Percentiles rank a stretch among this genome's conserved stretches.
Conservation (phyloP, 75 land plant species). For the Sequoiadendron giganteum region DNA sequence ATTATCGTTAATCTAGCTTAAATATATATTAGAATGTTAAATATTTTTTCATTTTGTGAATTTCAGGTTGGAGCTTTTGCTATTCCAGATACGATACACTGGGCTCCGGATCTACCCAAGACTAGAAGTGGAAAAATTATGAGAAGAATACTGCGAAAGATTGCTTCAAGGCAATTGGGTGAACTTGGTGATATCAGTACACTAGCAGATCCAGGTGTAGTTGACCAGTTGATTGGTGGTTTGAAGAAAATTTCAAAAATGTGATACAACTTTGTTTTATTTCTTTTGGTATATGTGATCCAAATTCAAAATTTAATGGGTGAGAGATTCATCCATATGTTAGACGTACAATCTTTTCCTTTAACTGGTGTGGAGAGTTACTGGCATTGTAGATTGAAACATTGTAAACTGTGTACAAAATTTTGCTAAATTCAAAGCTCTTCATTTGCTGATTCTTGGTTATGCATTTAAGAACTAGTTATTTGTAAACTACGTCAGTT, state of each 20-base stretch:
- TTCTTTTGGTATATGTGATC: no score
- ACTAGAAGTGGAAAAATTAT: conserved; percentile 98
- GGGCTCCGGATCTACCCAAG: conserved; percentile 98
- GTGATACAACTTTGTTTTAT: no score
- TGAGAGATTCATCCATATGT: neutral
- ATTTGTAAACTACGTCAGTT: neutral
- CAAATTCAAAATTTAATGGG: neutral
- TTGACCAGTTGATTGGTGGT: conserved; percentile 75
- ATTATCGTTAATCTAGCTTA: neutral
- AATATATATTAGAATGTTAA: neutral
- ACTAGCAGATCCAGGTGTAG: conserved; percentile 87
- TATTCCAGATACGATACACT: conserved; percentile 88
- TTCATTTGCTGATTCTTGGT: neutral
- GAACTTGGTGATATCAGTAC: conserved; percentile 97
- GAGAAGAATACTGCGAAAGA: conserved; percentile 95
- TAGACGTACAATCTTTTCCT: neutral
- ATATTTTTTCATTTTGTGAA: conserved; percentile 9
- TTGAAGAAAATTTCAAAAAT: neutral
- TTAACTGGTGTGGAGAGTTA: neutral
- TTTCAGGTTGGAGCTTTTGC: conserved; percentile 97
- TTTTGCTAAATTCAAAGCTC: neutral
- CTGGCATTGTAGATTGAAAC: neutral
- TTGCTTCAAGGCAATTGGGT: conserved; percentile 80
- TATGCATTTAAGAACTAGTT: neutral
- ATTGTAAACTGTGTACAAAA: neutral